Percentiles rank a stretch among this genome's conserved stretches.
phyloP scores from a whole-genome alignment of 2,329 filamentous ascomycete species.

The Penicillium rolfsii region DNA sequence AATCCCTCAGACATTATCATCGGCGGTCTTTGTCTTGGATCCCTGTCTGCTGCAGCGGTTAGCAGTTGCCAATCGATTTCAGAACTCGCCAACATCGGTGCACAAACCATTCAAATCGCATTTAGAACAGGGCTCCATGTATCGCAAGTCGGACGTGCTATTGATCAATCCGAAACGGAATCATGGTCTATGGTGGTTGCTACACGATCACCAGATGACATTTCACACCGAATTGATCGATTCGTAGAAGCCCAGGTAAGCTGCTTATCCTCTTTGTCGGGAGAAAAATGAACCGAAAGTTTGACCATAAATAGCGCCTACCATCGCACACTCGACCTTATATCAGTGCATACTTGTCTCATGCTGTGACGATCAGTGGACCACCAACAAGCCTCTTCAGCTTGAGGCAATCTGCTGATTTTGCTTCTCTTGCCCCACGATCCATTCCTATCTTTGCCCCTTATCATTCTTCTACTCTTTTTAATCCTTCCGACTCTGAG shows the following conservation, averaged over 20 bases:
- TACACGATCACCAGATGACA: background rate
- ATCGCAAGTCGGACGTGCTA: background rate
- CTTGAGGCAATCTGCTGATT: background rate
- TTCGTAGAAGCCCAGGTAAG: background rate
- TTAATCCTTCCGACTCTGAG: background rate
- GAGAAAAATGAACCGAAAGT: background rate
- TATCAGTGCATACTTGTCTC: background rate
- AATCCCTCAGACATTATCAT: background rate
- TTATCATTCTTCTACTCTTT: background rate
- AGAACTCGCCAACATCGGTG: background rate
- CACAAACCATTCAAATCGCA: background rate
- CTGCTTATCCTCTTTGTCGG: background rate
- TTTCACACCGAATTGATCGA: background rate
- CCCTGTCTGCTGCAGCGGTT: background rate
- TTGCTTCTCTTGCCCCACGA: background rate
- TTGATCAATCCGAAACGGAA: slow-evolving; percentile 7
- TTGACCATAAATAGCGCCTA: background rate
- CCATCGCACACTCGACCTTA: background rate
- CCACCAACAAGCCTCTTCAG: background rate
- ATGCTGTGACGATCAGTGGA: background rate
- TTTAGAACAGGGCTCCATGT: background rate
- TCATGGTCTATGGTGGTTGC: slow-evolving; percentile 9
- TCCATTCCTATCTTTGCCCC: background rate
- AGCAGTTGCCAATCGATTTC: background rate
- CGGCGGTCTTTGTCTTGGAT: background rate